A percentile compares a stretch with the other conserved stretches of the same genome.
Evolutionary conservation across 805 yeast species (phyloP).

Genomic region (Monosporozyma aquatica): DNA sequence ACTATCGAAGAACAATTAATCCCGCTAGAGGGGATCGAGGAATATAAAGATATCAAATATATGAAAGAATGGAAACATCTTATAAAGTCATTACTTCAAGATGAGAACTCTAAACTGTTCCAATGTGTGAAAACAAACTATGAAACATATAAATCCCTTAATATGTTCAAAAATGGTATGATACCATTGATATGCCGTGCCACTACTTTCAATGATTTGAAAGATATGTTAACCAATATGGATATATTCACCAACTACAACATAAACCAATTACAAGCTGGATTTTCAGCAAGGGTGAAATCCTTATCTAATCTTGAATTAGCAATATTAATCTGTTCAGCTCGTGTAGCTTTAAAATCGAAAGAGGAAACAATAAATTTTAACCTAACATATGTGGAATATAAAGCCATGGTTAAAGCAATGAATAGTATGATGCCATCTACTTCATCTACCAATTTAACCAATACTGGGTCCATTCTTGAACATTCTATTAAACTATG

Average conservation of each 20-base stretch:
- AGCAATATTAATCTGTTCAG: conserved; percentile 62
- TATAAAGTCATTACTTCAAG: conserved; percentile 25
- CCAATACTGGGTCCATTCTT: conserved; percentile 15
- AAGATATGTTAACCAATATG: conserved; percentile 14
- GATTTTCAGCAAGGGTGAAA: conserved; percentile 19
- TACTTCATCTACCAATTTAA: conserved; percentile 23
- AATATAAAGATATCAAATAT: background rate
- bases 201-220: conserved; percentile 20
- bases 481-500: conserved; percentile 43
- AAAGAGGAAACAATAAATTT: conserved; percentile 57
- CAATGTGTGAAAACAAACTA: conserved; percentile 38
- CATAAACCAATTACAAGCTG: conserved; percentile 23
- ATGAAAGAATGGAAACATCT: conserved; percentile 37
- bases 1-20: conserved; percentile 34
- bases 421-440: conserved; percentile 35
- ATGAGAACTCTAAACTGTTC: conserved; percentile 30
- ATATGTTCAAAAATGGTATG: conserved; percentile 39
- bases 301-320: conserved; percentile 64
- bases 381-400: conserved; percentile 71
- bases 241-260: conserved; percentile 19
- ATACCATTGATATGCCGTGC: conserved; percentile 36
- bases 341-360: conserved; percentile 55
- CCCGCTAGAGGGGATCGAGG: background rate
- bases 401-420: conserved; percentile 42
- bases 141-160: conserved; percentile 50